Evolutionary conservation across 129 eudicot species (phyloP), one percentile per base, ranked within the genome.

Genomic region (Mikania micrantha): DNA sequence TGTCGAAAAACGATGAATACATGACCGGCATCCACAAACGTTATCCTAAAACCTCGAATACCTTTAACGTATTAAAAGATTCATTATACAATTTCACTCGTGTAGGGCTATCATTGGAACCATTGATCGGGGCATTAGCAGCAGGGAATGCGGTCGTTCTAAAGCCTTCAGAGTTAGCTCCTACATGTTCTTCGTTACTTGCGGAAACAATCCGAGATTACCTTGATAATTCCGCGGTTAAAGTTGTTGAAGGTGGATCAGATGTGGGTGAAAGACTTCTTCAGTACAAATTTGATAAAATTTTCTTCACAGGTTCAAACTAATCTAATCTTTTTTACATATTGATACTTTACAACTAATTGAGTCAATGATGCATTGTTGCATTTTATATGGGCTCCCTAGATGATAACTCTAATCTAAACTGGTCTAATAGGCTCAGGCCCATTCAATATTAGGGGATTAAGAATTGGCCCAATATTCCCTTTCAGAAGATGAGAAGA

Each of bases 101-200:
- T 60, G 25, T 9, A 91, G 97, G 95, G 1, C 39, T 91, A 53
- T 85, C 94, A 2, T 39, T 91, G 61, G 95, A 92, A 73, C 88
- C 96, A 19, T 31, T 92, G 70, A 80, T 92, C 16, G 98, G 95
- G 34, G 98, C 98, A 32, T 73, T 92, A 66, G 96, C 98, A 0
- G 88, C 96, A 0, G 98, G 98, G 16, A 88, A 88, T 60, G 81
- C 73, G 31, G 87, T 81, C 1, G 85, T 88, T 19, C 19, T 92
- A 70, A 92, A 92, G 78, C 98, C 98, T n/a, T 92, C 98, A 5
- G 98, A 92, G 69, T 60, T 84, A 21, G 85, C 98, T 65, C 91
- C 98, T 29, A 60, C 84, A 0, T 83, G 80, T 50, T 76, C 98
- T 34, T 72, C 89, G 3, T 11, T 81, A 6, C 73, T 92, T 40